Conservation (phyloP, 73 alveolate genomes). For the Paramecium sonneborni region DNA sequence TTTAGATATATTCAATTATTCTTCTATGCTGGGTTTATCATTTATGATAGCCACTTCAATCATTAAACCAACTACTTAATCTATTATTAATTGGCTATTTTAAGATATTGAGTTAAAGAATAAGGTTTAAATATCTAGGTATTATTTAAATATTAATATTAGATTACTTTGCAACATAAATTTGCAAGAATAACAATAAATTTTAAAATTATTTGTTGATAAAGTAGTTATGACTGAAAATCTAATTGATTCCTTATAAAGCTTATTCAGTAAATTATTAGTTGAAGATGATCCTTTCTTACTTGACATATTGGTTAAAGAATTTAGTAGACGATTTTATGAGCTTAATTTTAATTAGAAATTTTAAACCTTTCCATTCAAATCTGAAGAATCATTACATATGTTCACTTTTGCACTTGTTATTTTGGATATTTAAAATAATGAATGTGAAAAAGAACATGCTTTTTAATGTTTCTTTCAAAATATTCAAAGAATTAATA, state of each 20-base stretch:
- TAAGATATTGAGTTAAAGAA: not conserved
- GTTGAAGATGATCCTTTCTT: slow-evolving; percentile 22
- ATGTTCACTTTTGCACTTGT: slow-evolving; percentile 65
- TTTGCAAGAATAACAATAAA: not conserved
- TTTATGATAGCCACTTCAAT: not conserved
- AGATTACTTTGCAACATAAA: not conserved
- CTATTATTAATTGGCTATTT: slow-evolving; percentile 13
- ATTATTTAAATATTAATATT: not conserved
- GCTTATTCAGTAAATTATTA: not conserved
- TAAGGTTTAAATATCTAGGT: not conserved
- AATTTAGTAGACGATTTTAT: not conserved
- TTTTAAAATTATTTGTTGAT: not conserved
- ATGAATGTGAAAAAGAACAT: not conserved
- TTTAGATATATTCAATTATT: not conserved
- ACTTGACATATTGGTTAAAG: slow-evolving; percentile 30
- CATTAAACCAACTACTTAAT: slow-evolving; percentile 12
- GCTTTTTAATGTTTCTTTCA: not conserved
- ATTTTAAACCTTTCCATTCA: not conserved
- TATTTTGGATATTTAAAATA: slow-evolving; percentile 46
- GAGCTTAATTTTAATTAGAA: not conserved
- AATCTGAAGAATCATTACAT: slow-evolving; percentile 59
- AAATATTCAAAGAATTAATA: slow-evolving; percentile 33
- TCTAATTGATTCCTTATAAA: not conserved
- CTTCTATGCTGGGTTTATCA: not conserved
- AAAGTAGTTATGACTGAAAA: not conserved